Conservation (phyloP, 2,329 filamentous ascomycete genomes). For the Colletotrichum costaricense region DNA sequence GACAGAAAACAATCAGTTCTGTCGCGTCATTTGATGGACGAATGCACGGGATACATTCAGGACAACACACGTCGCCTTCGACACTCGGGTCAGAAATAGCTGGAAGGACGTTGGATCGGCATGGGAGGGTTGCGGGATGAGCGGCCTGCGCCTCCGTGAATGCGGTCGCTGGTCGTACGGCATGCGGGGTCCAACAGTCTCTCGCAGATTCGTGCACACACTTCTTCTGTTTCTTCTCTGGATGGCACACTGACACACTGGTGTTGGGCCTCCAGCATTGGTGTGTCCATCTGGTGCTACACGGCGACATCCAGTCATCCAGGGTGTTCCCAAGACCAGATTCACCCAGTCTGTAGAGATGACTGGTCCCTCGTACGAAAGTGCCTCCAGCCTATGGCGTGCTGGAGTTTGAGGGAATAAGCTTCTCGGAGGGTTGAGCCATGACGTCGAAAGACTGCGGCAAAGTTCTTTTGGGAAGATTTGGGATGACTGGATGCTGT, state of each 20-base stretch:
- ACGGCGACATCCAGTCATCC: not conserved
- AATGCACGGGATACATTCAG: not conserved
- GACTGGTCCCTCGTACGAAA: not conserved
- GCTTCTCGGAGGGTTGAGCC: slow-evolving; percentile 22
- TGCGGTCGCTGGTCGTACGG: slow-evolving; percentile 2
- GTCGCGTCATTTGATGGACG: not conserved
- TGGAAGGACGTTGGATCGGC: slow-evolving; percentile 13
- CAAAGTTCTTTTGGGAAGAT: not conserved
- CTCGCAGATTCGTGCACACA: not conserved
- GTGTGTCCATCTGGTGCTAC: not conserved
- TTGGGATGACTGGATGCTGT: not conserved
- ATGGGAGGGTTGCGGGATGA: not conserved
- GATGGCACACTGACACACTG: not conserved
- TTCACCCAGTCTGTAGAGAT: not conserved
- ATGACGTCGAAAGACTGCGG: slow-evolving; percentile 25
- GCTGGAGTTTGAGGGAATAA: slow-evolving; percentile 27
- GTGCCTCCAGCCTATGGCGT: slow-evolving; percentile 17
- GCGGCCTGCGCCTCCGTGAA: slow-evolving; percentile 6
- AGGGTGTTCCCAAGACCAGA: not conserved
- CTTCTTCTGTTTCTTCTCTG: too few relatives aligned
- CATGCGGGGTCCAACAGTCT: slow-evolving; percentile 8
- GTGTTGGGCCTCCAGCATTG: slow-evolving; percentile 20
- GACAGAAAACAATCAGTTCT: not conserved
- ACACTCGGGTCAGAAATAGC: not conserved
- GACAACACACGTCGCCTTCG: slow-evolving; percentile 6